phyloP scores from a whole-genome alignment of 306 rosid genomes.

The Astragalus glycyphyllos region DNA sequence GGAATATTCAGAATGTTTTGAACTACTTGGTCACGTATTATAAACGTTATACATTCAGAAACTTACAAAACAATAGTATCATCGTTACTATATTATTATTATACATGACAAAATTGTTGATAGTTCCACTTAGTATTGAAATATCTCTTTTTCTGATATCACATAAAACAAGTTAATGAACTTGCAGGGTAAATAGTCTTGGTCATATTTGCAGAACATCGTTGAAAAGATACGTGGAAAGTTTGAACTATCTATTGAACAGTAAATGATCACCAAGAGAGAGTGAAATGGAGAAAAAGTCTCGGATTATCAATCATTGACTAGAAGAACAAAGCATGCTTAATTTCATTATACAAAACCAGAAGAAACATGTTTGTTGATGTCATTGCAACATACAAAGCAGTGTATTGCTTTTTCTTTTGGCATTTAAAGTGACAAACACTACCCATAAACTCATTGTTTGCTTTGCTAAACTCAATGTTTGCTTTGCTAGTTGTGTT shows the following conservation, averaged over 20 bases:
- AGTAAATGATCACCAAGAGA: background rate
- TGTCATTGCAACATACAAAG: slow-evolving; percentile 5
- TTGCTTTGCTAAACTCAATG: no score
- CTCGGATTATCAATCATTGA: background rate
- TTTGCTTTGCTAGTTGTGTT: no score
- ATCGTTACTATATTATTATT: slow-evolving; percentile 16
- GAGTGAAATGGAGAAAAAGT: background rate
- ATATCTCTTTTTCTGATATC: slow-evolving; percentile 22
- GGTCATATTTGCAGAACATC: background rate
- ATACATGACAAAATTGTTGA: slow-evolving; percentile 33
- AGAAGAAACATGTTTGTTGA: slow-evolving; percentile 5
- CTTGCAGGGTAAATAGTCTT: slow-evolving; percentile 8
- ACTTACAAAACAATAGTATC: slow-evolving; percentile 34
- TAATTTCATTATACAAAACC: background rate
- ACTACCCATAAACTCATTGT: no score
- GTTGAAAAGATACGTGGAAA: no score
- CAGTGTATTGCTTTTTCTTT: background rate
- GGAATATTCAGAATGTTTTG: slow-evolving; percentile 12
- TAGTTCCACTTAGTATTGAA: slow-evolving; percentile 2
- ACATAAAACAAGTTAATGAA: background rate
- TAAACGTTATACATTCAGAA: slow-evolving; percentile 8
- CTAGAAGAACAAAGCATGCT: background rate
- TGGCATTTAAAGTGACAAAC: no score
- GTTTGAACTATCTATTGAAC: background rate
- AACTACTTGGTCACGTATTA: slow-evolving; percentile 38